A percentile compares a stretch with the other conserved stretches of the same genome.
Evolutionary conservation across 768 basidiomycete species (phyloP).

Genomic region (Pleurotus eryngii): DNA sequence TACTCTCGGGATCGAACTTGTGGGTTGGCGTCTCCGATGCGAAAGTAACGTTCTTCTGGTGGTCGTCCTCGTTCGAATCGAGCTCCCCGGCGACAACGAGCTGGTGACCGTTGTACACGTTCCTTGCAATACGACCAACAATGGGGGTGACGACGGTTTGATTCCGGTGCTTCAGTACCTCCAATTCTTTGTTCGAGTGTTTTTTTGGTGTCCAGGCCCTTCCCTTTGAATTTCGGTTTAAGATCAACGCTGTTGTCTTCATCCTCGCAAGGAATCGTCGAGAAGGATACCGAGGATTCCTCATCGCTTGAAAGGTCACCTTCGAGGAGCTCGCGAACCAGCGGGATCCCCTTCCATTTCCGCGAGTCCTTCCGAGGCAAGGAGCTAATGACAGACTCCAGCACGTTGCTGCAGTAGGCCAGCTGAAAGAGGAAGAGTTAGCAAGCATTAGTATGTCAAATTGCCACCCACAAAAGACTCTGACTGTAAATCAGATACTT

Average conservation of each 20-base stretch:
- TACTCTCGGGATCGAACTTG: slow-evolving; percentile 29
- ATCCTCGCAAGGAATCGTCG: slow-evolving; percentile 7
- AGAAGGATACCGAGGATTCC: neutral
- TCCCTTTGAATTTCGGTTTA: neutral
- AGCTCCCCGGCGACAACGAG: slow-evolving; percentile 34
- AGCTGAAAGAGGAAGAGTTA: neutral
- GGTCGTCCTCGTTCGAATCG: slow-evolving; percentile 21
- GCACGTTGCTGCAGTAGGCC: neutral
- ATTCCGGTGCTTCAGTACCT: slow-evolving; percentile 24
- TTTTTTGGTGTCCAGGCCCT: slow-evolving; percentile 5
- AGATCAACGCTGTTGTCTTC: neutral
- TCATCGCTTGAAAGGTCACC: slow-evolving; percentile 21
- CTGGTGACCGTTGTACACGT: slow-evolving; percentile 41
- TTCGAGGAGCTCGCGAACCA: slow-evolving; percentile 31
- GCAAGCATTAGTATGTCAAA: neutral
- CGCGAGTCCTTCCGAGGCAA: neutral
- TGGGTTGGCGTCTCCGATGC: slow-evolving; percentile 27
- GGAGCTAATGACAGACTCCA: neutral
- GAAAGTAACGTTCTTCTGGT: slow-evolving; percentile 20
- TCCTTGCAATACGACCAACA: slow-evolving; percentile 41
- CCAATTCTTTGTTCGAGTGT: slow-evolving; percentile 21
- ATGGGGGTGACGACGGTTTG: slow-evolving; percentile 43
- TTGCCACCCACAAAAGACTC: slow-evolving; percentile 42
- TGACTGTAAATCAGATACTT: slow-evolving; percentile 37
- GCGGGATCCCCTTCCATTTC: slow-evolving; percentile 29